These are phyloP conservation scores for Petunia axillaris DNA, from an alignment of 257 asterid species.

Conservation along the genomic window DNA sequence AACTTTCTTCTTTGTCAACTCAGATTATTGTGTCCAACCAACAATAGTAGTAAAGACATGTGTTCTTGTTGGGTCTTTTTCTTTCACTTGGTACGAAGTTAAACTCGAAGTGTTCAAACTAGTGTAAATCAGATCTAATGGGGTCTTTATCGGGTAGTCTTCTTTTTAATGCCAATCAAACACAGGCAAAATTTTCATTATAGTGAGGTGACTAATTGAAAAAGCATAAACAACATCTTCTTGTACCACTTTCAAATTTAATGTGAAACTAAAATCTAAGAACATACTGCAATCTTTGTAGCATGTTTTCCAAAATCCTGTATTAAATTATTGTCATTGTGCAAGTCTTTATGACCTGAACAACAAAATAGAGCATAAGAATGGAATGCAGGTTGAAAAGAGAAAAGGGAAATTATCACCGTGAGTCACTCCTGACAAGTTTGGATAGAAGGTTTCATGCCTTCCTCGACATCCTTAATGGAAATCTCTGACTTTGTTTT, in stretches of 20 bases:
- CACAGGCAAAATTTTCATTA: no score
- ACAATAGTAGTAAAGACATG: not conserved
- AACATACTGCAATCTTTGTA: no score
- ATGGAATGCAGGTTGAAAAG: not conserved
- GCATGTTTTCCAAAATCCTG: no score
- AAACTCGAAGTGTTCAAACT: not conserved
- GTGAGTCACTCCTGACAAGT: not conserved
- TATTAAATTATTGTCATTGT: no score
- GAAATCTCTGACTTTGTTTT: not conserved
- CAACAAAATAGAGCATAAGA: not conserved
- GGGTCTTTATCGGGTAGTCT: no score
- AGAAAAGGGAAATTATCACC: not conserved
- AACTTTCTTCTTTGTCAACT: not conserved
- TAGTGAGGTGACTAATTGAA: no score
- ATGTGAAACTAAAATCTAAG: no score
- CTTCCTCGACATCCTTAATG: not conserved
- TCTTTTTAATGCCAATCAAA: no score
- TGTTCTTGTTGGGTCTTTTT: not conserved
- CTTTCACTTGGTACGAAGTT: no score
- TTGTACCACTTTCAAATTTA: no score
- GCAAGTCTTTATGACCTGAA: no score
- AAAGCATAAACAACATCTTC: no score
- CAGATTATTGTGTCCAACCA: constrained; percentile 4
- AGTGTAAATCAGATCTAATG: not conserved
- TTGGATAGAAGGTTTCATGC: not conserved